These are phyloP conservation scores for Phytophthora ohioensis DNA, from an alignment of 352 stramenopile genomes.

Conservation along the genomic window DNA sequence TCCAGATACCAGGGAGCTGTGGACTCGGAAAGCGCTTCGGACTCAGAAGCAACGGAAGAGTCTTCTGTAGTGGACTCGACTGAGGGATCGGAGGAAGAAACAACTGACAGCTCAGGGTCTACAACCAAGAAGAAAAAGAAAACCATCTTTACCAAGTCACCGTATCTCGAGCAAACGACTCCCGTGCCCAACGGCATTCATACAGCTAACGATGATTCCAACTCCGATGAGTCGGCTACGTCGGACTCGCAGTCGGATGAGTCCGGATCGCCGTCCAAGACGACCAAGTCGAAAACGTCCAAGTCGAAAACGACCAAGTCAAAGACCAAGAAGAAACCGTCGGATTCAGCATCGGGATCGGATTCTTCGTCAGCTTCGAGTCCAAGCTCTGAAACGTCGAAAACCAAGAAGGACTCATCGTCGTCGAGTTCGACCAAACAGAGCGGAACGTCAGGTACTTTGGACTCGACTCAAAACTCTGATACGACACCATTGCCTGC, in stretches of 20 bases:
- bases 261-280: conserved; percentile 17
- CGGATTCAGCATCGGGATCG: conserved; percentile 20
- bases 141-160: conserved; percentile 44
- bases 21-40: conserved; percentile 17
- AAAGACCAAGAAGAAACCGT: conserved; percentile 22
- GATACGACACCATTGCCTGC: conserved; percentile 15
- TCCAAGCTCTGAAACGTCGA: conserved; percentile 6
- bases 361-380: conserved; percentile 4
- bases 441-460: background rate
- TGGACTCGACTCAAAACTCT: conserved; percentile 16
- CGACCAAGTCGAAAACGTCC: conserved; percentile 12
- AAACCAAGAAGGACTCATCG: conserved; percentile 7
- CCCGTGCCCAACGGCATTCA: conserved; percentile 44
- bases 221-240: conserved; percentile 15
- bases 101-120: conserved; percentile 11
- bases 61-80: conserved; percentile 1
- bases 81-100: conserved; percentile 2
- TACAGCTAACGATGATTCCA: conserved; percentile 20
- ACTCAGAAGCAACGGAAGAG: conserved; percentile 12
- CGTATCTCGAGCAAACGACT: conserved; percentile 40
- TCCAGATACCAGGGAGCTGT: conserved; percentile 18
- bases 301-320: conserved; percentile 8
- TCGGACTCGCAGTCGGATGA: conserved; percentile 20
- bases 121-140: conserved; percentile 36
- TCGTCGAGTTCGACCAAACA: conserved; percentile 13